Base-by-base conservation (phyloP, 2,329 filamentous ascomycete species). In the Colletotrichum orchidophilum region DNA sequence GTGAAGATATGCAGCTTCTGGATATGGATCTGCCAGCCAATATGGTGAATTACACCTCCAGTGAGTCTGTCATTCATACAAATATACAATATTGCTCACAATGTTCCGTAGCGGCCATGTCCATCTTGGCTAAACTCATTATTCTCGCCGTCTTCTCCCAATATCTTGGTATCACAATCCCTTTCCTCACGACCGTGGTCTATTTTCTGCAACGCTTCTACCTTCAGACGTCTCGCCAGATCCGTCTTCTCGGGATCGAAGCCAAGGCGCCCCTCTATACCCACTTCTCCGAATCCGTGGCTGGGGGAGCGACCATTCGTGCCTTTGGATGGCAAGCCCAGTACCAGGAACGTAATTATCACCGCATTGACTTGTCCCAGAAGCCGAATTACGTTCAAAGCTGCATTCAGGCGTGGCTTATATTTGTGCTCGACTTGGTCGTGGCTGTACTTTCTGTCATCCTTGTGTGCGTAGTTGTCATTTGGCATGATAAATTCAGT, bases 171-270 rank as follows among this genome's bases (percentile, higher is more conserved):
- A 63, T 78, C 11, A 75, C 73, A 0, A 66, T 77, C 12, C 77
- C 79, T 0, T 62, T 79, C 42, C 74, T 77, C 3, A 42, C 74
- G 5, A 49, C 72, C 2, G 63, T 75, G 0, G 66, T 81, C 27
- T 81, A 77, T 35, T 63, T 76, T 11, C 63, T 81, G 18, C 78
- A 79, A 49, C 74, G 74, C 13, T 80, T 78, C 57, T 81, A 81
- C 54, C 78, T 82, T 0, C 76, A 75, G 27, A 82, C 80, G 4
- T 81, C 79, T 0, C 73, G 80, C 0, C 80, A 82, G 72, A 57
- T 82, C 1, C 77, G 80, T 13, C 73, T 79, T 3, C 72, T 81
- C 11, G 79, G 79, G 8, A 74, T 81, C 5, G 79, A 81, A 39
- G 75, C 78, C 12, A 81, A 80, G 65, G 75, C 76, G 9, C 80